Percentiles rank a stretch among this genome's conserved stretches.
phyloP scores from a whole-genome alignment of 805 yeast species.

The Diddensiella santjacobensis region DNA sequence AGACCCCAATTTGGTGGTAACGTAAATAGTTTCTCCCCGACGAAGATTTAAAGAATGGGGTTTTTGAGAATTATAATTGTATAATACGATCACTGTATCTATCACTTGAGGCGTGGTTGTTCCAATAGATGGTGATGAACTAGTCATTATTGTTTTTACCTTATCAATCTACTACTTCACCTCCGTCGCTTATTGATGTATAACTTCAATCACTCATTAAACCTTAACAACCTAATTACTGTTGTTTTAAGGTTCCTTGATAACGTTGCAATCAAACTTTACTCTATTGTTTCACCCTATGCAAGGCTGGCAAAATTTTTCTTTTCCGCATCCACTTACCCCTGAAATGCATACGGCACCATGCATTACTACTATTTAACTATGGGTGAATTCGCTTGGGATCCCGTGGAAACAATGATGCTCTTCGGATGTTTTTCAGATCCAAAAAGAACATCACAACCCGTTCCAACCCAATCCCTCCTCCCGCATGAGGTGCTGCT shows the following conservation, averaged over 20 bases:
- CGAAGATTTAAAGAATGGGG: slow-evolving; percentile 49
- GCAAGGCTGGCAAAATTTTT: too few relatives aligned
- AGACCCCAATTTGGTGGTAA: slow-evolving; percentile 54
- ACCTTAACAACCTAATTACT: too few relatives aligned
- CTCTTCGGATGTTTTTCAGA: slow-evolving; percentile 95
- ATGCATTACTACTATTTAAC: too few relatives aligned
- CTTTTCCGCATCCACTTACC: too few relatives aligned
- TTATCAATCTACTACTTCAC: too few relatives aligned
- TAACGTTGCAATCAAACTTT: too few relatives aligned
- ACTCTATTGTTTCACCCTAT: too few relatives aligned
- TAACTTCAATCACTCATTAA: too few relatives aligned
- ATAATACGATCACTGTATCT: slow-evolving; percentile 59
- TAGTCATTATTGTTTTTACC: too few relatives aligned
- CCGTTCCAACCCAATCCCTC: slow-evolving; percentile 98
- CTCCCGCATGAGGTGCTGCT: slow-evolving; percentile 99
- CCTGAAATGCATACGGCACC: not conserved
- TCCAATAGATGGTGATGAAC: too few relatives aligned
- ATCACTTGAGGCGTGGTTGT: slow-evolving; percentile 3
- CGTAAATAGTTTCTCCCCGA: slow-evolving; percentile 69
- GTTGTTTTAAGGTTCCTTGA: too few relatives aligned
- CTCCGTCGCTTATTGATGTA: too few relatives aligned
- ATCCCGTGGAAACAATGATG: slow-evolving; percentile 99
- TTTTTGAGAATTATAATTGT: slow-evolving; percentile 49
- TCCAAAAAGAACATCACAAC: slow-evolving; percentile 98
- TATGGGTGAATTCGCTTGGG: slow-evolving; percentile 87